A percentile compares a stretch with the other conserved stretches of the same genome.
Evolutionary conservation across 768 basidiomycete genomes (phyloP).

Genomic region (Tulasnella sp.): DNA sequence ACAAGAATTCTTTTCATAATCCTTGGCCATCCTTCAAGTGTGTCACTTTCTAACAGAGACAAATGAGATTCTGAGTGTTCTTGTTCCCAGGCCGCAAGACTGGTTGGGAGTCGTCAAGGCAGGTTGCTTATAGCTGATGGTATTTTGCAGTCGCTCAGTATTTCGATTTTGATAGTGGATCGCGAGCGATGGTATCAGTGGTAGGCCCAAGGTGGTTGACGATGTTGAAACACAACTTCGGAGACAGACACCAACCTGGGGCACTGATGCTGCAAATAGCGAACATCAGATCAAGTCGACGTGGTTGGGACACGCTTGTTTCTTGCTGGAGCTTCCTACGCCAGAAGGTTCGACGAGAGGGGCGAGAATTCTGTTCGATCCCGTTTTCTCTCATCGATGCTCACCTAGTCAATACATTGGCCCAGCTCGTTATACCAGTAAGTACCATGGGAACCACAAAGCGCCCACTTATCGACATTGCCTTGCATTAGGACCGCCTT

Average conservation of each 20-base stretch:
- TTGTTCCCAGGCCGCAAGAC: no score
- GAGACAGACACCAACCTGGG: slow-evolving; percentile 16
- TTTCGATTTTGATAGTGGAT: no score
- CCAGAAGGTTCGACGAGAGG: slow-evolving; percentile 27
- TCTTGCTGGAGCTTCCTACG: slow-evolving; percentile 38
- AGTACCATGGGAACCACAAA: not conserved
- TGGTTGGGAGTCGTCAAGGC: no score
- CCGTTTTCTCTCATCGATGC: slow-evolving; percentile 38
- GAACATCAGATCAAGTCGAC: slow-evolving; percentile 32
- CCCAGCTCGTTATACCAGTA: slow-evolving; percentile 36
- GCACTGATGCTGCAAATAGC: not conserved
- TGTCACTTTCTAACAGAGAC: not conserved
- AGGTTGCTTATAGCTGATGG: no score
- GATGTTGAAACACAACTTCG: slow-evolving; percentile 13
- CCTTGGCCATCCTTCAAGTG: slow-evolving; percentile 17
- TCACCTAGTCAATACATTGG: slow-evolving; percentile 35
- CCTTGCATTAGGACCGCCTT: slow-evolving; percentile 19
- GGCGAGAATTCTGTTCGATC: slow-evolving; percentile 40
- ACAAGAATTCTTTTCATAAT: slow-evolving; percentile 13
- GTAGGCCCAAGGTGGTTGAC: no score
- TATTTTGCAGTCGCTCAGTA: no score
- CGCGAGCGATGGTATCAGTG: no score
- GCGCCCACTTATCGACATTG: not conserved
- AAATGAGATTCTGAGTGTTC: no score
- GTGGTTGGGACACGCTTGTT: slow-evolving; percentile 45